A percentile compares a stretch with the other conserved stretches of the same genome.
These are phyloP conservation scores for Trichoderma endophyticum DNA, from an alignment of 2,329 filamentous ascomycete genomes.

Conservation along the genomic window DNA sequence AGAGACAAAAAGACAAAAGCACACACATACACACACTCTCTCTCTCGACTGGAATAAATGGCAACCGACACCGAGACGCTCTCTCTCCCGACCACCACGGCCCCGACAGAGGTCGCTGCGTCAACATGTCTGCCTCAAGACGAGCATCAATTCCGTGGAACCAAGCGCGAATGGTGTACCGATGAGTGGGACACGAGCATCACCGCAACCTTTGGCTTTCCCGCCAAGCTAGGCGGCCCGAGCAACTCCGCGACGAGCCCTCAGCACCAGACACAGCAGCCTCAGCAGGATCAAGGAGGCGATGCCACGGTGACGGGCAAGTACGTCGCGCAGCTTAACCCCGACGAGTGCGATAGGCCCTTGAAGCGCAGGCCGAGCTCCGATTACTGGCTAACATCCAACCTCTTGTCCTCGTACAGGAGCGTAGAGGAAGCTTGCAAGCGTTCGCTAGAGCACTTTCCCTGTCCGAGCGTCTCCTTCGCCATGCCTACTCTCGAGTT, in stretches of 20 bases:
- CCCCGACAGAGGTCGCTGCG: conserved; percentile 31
- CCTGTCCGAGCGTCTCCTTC: conserved; percentile 42
- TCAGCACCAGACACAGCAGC: conserved; percentile 11
- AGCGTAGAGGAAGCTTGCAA: conserved; percentile 39
- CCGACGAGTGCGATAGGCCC: conserved; percentile 9
- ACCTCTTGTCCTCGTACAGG: conserved; percentile 23
- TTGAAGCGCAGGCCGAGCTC: conserved; percentile 8
- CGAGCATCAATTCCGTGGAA: conserved; percentile 22
- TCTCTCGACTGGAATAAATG: conserved; percentile 22
- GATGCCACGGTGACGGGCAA: conserved; percentile 14
- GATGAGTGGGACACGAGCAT: conserved; percentile 33
- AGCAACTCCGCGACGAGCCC: conserved; percentile 11
- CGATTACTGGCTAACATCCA: conserved; percentile 18
- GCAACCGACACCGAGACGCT: conserved; percentile 34
- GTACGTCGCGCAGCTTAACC: conserved; percentile 12
- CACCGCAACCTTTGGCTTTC: conserved; percentile 20
- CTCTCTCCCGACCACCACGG: conserved; percentile 32
- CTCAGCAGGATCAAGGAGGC: conserved; percentile 11
- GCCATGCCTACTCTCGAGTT: conserved; percentile 46
- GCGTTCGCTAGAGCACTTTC: conserved; percentile 39
- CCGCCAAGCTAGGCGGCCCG: not conserved
- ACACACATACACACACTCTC: not conserved
- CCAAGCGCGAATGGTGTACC: conserved; percentile 20
- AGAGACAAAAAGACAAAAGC: no score
- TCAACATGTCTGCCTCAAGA: conserved; percentile 25